Percentiles rank a stretch among this genome's conserved stretches.
Conservation (phyloP, 441 rosid species). For the Gossypium gossypioides region DNA sequence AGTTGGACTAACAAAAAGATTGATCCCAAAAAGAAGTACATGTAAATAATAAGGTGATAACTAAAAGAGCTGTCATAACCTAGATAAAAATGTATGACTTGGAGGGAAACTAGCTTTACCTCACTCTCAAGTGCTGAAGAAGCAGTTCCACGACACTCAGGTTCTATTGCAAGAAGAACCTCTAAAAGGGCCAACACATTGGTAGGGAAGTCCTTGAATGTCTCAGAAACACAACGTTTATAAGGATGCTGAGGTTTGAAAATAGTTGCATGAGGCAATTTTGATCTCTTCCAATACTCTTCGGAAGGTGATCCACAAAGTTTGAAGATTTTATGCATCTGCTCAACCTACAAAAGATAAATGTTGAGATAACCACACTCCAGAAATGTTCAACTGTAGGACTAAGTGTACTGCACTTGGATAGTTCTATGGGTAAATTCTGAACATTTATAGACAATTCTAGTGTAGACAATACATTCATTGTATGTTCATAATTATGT, state of each 20-base stretch:
- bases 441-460: not conserved
- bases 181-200: conserved; percentile 63
- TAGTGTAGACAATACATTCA: not conserved
- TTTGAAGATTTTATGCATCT: conserved; percentile 83
- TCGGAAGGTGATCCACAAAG: conserved; percentile 97
- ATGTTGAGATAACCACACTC: not conserved
- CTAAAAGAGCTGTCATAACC: conserved; percentile 36
- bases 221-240: conserved; percentile 57
- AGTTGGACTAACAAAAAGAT: not conserved
- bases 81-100: not conserved
- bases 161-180: conserved; percentile 62
- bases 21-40: not conserved
- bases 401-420: not conserved
- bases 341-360: conserved; percentile 44
- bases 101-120: conserved; percentile 26
- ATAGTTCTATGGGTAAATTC: not conserved
- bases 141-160: conserved; percentile 66
- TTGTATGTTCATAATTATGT: not conserved
- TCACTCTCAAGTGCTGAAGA: conserved; percentile 57
- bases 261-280: conserved; percentile 69
- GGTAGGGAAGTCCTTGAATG: conserved; percentile 63
- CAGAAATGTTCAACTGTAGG: not conserved
- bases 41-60: not conserved
- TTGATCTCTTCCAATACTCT: conserved; percentile 79
- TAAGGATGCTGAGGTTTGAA: conserved; percentile 89